phyloP scores from a whole-genome alignment of 129 eudicot species.

The Ambrosia artemisiifolia region DNA sequence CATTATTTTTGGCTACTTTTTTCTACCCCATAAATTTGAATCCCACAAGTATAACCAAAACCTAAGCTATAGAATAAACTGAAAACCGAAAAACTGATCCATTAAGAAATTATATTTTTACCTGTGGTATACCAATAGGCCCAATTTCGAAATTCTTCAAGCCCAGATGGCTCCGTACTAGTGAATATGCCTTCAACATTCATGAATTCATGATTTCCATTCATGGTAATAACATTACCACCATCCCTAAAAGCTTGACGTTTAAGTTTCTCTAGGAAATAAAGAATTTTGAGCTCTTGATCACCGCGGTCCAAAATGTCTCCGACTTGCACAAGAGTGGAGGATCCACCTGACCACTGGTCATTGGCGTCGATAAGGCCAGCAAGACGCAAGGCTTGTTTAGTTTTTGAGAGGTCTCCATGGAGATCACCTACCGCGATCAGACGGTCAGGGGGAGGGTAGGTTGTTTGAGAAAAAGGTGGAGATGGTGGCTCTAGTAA shows the following conservation, averaged over 20 bases:
- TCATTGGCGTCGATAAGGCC: conserved; percentile 51
- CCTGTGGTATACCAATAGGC: conserved; percentile 69
- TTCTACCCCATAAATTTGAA: too few species aligned
- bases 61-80: too few species aligned
- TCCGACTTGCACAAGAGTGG: conserved; percentile 77
- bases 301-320: conserved; percentile 74
- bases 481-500: conserved; percentile 37
- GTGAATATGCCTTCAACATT: conserved; percentile 60
- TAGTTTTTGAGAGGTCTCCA: conserved; percentile 66
- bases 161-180: conserved; percentile 32
- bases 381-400: conserved; percentile 62
- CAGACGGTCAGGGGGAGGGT: conserved; percentile 53
- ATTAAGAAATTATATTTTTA: too few species aligned
- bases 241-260: conserved; percentile 49
- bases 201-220: conserved; percentile 90
- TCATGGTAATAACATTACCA: conserved; percentile 65
- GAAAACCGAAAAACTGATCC: too few species aligned
- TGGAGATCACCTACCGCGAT: conserved; percentile 83
- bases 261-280: conserved; percentile 72
- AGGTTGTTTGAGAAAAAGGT: conserved; percentile 36
- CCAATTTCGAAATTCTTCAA: conserved; percentile 67
- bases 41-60: too few species aligned
- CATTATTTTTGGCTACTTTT: too few species aligned
- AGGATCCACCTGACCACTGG: conserved; percentile 60
- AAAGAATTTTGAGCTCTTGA: conserved; percentile 58